These are phyloP conservation scores for Starmerella vitae DNA, from an alignment of 805 yeast species.

Conservation along the genomic window DNA sequence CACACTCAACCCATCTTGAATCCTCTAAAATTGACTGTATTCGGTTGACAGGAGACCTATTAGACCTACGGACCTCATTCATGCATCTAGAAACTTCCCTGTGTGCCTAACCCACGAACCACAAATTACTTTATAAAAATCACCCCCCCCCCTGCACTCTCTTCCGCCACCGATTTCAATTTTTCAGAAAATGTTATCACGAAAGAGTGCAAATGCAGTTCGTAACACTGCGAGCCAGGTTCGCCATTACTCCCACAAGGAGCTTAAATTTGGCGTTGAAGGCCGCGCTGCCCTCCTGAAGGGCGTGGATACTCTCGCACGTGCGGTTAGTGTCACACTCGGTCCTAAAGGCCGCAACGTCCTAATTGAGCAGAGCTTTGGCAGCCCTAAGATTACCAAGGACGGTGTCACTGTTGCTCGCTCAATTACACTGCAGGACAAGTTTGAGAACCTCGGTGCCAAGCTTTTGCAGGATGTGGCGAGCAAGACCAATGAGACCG, in stretches of 20 bases:
- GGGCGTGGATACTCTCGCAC: conserved; percentile 91
- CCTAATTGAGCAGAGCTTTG: conserved; percentile 89
- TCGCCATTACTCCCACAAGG: conserved; percentile 53
- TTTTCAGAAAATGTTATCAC: conserved; percentile 7
- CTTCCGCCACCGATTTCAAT: not conserved
- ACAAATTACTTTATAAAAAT: not conserved
- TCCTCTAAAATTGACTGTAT: conserved; percentile 62
- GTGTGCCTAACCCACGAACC: not conserved
- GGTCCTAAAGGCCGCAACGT: conserved; percentile 99
- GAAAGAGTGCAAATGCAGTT: conserved; percentile 10
- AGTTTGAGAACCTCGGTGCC: conserved; percentile 93
- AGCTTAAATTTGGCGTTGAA: conserved; percentile 90
- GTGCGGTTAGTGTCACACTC: conserved; percentile 89
- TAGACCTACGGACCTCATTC: conserved; percentile 31
- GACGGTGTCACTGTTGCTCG: conserved; percentile 97
- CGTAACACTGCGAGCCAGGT: conserved; percentile 21
- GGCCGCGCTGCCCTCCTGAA: conserved; percentile 87
- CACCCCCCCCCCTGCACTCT: not conserved
- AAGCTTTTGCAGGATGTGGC: conserved; percentile 93
- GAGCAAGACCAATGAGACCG: conserved; percentile 88
- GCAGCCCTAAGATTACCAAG: conserved; percentile 95
- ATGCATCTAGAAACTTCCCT: too few relatives aligned
- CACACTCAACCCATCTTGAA: conserved; percentile 36
- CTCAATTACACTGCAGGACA: conserved; percentile 68
- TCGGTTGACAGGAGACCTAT: conserved; percentile 31